These are phyloP conservation scores for Fusarium heterosporum DNA, from an alignment of 2,329 filamentous ascomycete genomes.

Conservation along the genomic window DNA sequence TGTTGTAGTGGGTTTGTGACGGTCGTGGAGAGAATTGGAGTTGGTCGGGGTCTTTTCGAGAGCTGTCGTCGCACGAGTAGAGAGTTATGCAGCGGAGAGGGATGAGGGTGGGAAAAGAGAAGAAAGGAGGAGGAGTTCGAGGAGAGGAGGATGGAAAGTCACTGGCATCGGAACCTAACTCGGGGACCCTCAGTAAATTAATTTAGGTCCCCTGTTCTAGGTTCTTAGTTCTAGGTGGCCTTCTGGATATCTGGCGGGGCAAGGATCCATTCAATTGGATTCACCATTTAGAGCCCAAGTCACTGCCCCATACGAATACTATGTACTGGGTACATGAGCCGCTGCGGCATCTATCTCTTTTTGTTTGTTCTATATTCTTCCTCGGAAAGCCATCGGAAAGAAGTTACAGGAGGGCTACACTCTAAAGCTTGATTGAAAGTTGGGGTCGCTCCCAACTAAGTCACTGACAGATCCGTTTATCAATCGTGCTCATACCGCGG, in stretches of 20 bases:
- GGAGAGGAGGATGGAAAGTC: conserved; percentile 31
- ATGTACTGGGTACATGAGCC: conserved; percentile 14
- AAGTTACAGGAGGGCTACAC: neutral
- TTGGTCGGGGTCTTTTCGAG: conserved; percentile 19
- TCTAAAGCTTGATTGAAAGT: neutral
- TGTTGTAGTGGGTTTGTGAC: conserved; percentile 19
- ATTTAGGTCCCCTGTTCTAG: conserved; percentile 39
- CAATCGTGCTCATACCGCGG: neutral
- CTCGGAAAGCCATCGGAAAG: conserved; percentile 27
- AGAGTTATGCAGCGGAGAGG: conserved; percentile 8
- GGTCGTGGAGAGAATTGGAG: conserved; percentile 24
- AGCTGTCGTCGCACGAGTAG: conserved; percentile 30
- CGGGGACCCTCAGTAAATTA: conserved; percentile 19
- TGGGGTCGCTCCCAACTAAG: neutral
- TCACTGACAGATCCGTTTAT: neutral
- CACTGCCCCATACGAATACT: conserved; percentile 7
- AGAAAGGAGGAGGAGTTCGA: conserved; percentile 26
- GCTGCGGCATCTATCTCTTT: conserved; percentile 8
- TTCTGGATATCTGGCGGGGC: conserved; percentile 30
- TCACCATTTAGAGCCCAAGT: neutral
- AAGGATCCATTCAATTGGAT: conserved; percentile 3
- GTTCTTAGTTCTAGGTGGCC: conserved; percentile 32
- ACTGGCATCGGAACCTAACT: conserved; percentile 20
- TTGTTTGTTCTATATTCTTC: conserved; percentile 12
- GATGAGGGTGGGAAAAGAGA: conserved; percentile 26